Evolutionary conservation across 768 basidiomycete genomes (phyloP).

Genomic region (Leccinum ochraceum): DNA sequence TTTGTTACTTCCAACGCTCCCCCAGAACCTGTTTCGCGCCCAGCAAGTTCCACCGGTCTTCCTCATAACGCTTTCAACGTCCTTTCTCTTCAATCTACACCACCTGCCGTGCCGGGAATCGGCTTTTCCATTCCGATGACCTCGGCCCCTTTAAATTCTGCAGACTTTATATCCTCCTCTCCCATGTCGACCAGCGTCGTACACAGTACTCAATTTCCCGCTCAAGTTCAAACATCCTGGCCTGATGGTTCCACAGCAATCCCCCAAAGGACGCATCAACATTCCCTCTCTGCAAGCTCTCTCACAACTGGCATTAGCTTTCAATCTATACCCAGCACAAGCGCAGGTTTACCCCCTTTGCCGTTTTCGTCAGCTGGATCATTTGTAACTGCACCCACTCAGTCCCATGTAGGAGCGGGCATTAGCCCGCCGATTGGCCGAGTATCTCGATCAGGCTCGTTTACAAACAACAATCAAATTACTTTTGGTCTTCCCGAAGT

Average conservation of each 20-base stretch:
- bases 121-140: conserved; percentile 22
- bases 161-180: conserved; percentile 27
- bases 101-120: conserved; percentile 18
- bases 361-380: conserved; percentile 33
- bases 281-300: conserved; percentile 33
- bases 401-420: conserved; percentile 22
- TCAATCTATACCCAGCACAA: conserved; percentile 36
- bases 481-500: conserved; percentile 38
- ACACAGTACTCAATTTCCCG: conserved; percentile 21
- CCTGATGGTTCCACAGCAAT: conserved; percentile 31
- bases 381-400: conserved; percentile 31
- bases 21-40: conserved; percentile 33
- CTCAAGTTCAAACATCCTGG: conserved; percentile 31
- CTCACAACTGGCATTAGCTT: conserved; percentile 28
- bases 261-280: conserved; percentile 33
- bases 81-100: conserved; percentile 22
- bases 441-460: conserved; percentile 59
- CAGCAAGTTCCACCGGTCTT: conserved; percentile 34
- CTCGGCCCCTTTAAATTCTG: conserved; percentile 20
- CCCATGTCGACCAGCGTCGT: conserved; percentile 22
- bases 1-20: conserved; percentile 31
- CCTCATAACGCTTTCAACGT: conserved; percentile 25
- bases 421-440: conserved; percentile 46
- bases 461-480: conserved; percentile 47
- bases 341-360: conserved; percentile 30